phyloP scores from a whole-genome alignment of 208 protist species.

The Acanthamoeba triangularis region DNA sequence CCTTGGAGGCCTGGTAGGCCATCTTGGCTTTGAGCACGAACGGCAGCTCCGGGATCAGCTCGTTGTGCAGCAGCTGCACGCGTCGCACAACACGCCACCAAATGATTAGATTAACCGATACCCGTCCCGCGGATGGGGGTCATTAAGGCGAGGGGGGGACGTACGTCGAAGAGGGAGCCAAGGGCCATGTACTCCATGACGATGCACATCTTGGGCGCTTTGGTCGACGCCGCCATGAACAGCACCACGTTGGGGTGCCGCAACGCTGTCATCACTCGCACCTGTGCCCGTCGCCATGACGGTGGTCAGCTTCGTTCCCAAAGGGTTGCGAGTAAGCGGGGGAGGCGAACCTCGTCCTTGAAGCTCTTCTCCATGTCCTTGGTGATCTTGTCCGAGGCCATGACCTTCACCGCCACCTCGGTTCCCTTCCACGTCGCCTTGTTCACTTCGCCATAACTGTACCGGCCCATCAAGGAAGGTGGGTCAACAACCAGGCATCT shows the following conservation, averaged over 20 bases:
- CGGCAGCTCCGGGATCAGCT: constrained; percentile 45
- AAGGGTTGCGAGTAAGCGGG: no score
- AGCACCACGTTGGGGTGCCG: constrained; percentile 85
- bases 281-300: not conserved
- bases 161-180: constrained; percentile 48
- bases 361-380: constrained; percentile 55
- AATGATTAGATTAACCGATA: not conserved
- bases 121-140: not conserved
- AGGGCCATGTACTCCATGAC: constrained; percentile 65
- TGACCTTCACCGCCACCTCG: constrained; percentile 41
- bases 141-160: not conserved
- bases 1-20: constrained; percentile 83
- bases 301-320: no score
- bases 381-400: constrained; percentile 46
- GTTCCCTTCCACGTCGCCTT: constrained; percentile 44
- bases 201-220: constrained; percentile 56
- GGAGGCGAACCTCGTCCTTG: constrained; percentile 70
- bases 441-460: not conserved
- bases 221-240: constrained; percentile 83
- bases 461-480: no score
- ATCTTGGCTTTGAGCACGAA: constrained; percentile 76
- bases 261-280: constrained; percentile 81
- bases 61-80: constrained; percentile 43
- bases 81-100: not conserved
- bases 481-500: no score